phyloP scores from a whole-genome alignment of 257 asterid genomes.

The Rehmannia glutinosa region DNA sequence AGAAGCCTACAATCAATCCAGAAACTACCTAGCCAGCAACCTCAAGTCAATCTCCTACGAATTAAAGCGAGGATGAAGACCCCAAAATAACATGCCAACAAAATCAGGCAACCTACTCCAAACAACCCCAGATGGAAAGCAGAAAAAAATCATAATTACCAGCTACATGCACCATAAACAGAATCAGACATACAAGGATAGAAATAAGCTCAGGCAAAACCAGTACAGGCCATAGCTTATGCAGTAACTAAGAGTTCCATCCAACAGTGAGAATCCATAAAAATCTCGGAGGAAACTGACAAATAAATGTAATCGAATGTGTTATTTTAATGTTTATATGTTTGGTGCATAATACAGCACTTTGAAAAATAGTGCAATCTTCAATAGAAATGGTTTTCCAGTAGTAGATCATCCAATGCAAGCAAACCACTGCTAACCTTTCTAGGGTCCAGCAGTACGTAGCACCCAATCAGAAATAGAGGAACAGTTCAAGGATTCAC shows the following conservation, averaged over 20 bases:
- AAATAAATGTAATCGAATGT: not conserved
- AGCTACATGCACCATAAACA: not conserved
- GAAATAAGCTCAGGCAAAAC: not conserved
- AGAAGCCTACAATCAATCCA: not conserved
- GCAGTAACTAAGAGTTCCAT: not conserved
- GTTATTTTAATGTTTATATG: not conserved
- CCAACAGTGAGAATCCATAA: not conserved
- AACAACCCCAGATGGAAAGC: no score
- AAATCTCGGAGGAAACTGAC: not conserved
- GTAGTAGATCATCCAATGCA: not conserved
- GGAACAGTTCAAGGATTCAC: not conserved
- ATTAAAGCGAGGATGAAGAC: not conserved
- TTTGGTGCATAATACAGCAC: not conserved
- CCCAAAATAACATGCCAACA: no score
- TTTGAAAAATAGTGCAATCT: not conserved
- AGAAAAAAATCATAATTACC: not conserved
- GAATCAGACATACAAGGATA: not conserved
- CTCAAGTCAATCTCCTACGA: not conserved
- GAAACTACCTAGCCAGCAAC: not conserved
- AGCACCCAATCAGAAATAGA: not conserved
- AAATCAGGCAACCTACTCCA: no score
- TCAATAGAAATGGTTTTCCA: not conserved
- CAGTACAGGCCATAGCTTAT: not conserved
- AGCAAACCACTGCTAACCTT: not conserved
- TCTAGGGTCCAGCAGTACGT: not conserved